Base-by-base conservation (phyloP, 495 filamentous ascomycete species). In the Penicillium daleae region DNA sequence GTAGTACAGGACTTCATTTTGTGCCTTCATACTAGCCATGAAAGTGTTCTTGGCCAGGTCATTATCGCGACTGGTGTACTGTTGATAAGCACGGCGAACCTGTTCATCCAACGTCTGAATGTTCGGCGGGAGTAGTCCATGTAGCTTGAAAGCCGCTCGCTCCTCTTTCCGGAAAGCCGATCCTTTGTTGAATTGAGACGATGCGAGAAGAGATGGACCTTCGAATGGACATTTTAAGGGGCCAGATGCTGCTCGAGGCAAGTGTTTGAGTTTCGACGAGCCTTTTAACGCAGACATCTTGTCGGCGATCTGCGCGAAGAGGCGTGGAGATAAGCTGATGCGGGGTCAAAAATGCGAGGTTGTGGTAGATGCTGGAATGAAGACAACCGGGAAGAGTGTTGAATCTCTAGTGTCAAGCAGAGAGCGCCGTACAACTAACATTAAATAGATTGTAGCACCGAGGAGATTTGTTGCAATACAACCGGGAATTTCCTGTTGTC, bases 61-160 rank as follows among this genome's bases (percentile, higher is more conserved):
- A 72, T 87, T 80, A 0, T 71, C 60, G 8, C 84, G 78, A 19
- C 78, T 84, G 40, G 69, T 74, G 69, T 94, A 96, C 71, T 97
- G 92, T 64, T 91, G 76, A 74, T 96, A 94, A 1, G 92, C 92
- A 21, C 92, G 83, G 54, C 85, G 71, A 15, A 87, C 87, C 67
- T 96, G 92, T 62, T 92, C 87, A 13, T 93, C 88, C n/a, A 96
- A 81, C 0, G 88, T 91, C 66, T 93, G 90, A 15, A 92, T 76
- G 69, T 87, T 84, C 10, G 81, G 80, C 0, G 92, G 92, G 2
- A 97, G 76, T 19, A 93, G 74, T 4, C 91, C 90, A 22, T 87
- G 80, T 1, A 96, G 82, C 15, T 82, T 82, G 74, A 97, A 96
- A 5, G 81, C 76, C 17, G 78, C 71, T 4, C 92, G 82, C 63